phyloP scores from a whole-genome alignment of 805 yeast genomes.

The Yamadazyma takamatsuzukensis region DNA sequence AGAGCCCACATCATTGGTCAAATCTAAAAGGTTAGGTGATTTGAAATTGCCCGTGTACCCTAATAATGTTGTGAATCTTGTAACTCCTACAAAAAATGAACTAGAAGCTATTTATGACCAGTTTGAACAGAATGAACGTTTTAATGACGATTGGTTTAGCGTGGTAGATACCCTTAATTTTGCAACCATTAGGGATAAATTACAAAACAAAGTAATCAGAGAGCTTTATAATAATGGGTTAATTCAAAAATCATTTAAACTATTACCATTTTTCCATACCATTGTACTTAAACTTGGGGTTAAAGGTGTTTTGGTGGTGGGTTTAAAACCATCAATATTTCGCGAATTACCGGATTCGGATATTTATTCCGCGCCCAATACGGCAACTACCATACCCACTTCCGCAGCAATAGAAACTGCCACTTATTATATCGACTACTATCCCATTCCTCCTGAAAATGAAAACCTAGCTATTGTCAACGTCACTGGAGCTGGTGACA shows the following conservation, averaged over 20 bases:
- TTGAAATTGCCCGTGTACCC: slow-evolving; percentile 47
- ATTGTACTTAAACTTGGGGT: slow-evolving; percentile 65
- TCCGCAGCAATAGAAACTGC: slow-evolving; percentile 17
- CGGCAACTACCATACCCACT: slow-evolving; percentile 20
- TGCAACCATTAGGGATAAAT: slow-evolving; percentile 29
- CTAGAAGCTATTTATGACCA: slow-evolving; percentile 50
- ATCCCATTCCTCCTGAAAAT: slow-evolving; percentile 38
- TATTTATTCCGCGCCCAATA: too few relatives aligned
- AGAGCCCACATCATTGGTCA: slow-evolving; percentile 77
- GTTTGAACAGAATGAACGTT: slow-evolving; percentile 37
- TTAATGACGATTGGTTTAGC: slow-evolving; percentile 71
- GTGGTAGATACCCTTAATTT: slow-evolving; percentile 55
- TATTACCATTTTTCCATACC: slow-evolving; percentile 72
- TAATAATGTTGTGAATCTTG: slow-evolving; percentile 37
- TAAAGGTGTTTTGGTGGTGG: slow-evolving; percentile 50
- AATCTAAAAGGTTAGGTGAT: slow-evolving; percentile 48
- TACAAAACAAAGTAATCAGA: slow-evolving; percentile 29
- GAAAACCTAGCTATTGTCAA: slow-evolving; percentile 41
- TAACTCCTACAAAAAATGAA: slow-evolving; percentile 72
- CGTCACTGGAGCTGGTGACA: slow-evolving; percentile 90
- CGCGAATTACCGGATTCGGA: too few relatives aligned
- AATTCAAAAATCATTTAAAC: slow-evolving; percentile 63
- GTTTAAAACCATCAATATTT: slow-evolving; percentile 33
- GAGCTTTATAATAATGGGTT: slow-evolving; percentile 38
- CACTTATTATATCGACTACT: slow-evolving; percentile 65